Conservation (phyloP, 176 grass and related monocot species). For the Saccharum officinarum region DNA sequence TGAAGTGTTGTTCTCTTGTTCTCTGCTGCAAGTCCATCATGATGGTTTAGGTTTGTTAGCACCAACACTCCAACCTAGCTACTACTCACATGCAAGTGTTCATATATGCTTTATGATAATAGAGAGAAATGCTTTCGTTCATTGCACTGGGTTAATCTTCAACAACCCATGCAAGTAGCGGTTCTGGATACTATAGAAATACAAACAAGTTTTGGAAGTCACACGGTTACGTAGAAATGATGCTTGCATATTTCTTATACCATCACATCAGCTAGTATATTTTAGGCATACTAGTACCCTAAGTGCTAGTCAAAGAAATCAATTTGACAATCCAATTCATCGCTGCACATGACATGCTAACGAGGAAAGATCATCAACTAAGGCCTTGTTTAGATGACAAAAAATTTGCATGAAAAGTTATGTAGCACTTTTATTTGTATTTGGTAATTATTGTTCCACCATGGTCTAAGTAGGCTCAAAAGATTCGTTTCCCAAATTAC, state of each 20-base stretch:
- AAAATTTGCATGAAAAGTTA: no score
- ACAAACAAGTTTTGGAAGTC: not conserved
- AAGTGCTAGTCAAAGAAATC: slow-evolving; percentile 28
- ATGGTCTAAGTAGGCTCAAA: no score
- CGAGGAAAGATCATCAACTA: not conserved
- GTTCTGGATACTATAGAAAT: not conserved
- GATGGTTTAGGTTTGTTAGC: slow-evolving; percentile 33
- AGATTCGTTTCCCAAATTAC: no score
- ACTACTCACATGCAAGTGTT: slow-evolving; percentile 7
- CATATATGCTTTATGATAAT: not conserved
- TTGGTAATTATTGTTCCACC: no score
- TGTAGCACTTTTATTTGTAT: no score
- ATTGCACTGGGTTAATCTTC: not conserved
- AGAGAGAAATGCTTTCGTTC: not conserved
- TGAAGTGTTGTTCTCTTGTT: not conserved
- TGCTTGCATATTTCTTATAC: not conserved
- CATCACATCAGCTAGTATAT: not conserved
- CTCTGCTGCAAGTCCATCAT: not conserved
- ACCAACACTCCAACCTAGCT: not conserved
- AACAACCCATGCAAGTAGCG: slow-evolving; percentile 10
- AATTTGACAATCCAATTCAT: slow-evolving; percentile 19
- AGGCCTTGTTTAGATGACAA: no score
- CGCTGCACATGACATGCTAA: slow-evolving; percentile 19
- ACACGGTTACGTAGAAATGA: not conserved
- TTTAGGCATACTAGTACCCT: not conserved